Evolutionary conservation across 768 basidiomycete genomes (phyloP).

Genomic region (Daedaleopsis sinensis): DNA sequence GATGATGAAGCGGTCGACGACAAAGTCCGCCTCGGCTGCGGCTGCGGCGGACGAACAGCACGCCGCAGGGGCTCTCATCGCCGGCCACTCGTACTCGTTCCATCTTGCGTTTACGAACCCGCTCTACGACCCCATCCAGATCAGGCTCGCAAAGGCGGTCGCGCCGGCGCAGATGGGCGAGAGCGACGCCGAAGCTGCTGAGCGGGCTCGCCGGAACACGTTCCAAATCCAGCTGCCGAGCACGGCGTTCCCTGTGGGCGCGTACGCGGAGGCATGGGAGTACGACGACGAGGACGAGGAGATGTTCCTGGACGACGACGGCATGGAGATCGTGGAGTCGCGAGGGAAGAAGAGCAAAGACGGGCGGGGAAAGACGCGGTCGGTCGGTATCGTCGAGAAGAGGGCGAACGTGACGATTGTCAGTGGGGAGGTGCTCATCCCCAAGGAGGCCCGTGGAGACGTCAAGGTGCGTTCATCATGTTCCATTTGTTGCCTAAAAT

Average conservation of each 20-base stretch:
- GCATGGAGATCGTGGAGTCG: slow-evolving; percentile 35
- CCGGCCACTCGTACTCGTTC: slow-evolving; percentile 84
- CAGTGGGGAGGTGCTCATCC: slow-evolving; percentile 86
- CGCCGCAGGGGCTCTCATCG: slow-evolving; percentile 50
- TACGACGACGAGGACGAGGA: slow-evolving; percentile 89
- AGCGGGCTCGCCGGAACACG: slow-evolving; percentile 67
- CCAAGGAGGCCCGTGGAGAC: slow-evolving; percentile 74
- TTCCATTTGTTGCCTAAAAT: neutral
- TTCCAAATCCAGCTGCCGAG: slow-evolving; percentile 84
- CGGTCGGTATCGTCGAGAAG: slow-evolving; percentile 84
- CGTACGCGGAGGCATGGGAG: slow-evolving; percentile 97
- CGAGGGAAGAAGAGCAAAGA: slow-evolving; percentile 48
- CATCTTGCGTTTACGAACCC: slow-evolving; percentile 94
- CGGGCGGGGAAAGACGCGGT: slow-evolving; percentile 50
- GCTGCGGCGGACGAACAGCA: slow-evolving; percentile 23
- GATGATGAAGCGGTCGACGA: slow-evolving; percentile 38
- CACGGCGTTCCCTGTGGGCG: slow-evolving; percentile 77
- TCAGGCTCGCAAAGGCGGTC: slow-evolving; percentile 81
- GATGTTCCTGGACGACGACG: slow-evolving; percentile 63
- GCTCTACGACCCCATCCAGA: slow-evolving; percentile 92
- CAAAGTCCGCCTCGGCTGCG: slow-evolving; percentile 31
- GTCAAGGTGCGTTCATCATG: slow-evolving; percentile 64
- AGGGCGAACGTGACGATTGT: slow-evolving; percentile 89
- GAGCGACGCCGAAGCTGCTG: slow-evolving; percentile 37
- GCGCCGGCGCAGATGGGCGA: slow-evolving; percentile 48